Conservation (phyloP, 345 rosid genomes). For the Balakata baccata region DNA sequence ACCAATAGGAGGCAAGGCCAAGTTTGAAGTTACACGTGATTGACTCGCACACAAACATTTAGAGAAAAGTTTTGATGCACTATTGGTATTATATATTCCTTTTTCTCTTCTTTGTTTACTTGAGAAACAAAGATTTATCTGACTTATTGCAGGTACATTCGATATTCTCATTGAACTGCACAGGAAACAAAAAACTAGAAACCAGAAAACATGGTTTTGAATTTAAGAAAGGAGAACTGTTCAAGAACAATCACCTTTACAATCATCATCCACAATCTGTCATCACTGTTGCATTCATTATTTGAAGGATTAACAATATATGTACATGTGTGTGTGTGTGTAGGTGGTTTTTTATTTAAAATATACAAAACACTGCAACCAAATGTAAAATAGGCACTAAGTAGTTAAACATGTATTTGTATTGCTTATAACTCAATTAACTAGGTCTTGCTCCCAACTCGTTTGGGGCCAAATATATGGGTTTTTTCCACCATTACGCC, state of each 20-base stretch:
- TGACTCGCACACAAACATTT: not conserved
- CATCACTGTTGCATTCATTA: not conserved
- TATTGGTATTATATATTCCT: not conserved
- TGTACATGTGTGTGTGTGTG: too few species aligned
- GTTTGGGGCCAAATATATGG: not conserved
- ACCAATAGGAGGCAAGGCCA: not conserved
- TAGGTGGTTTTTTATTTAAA: too few species aligned
- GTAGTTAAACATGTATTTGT: not conserved
- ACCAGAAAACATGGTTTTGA: not conserved
- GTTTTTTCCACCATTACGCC: not conserved
- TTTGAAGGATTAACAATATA: not conserved
- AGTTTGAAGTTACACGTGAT: conserved; percentile 1
- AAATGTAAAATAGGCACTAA: not conserved
- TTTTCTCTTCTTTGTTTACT: not conserved
- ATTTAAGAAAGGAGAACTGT: not conserved
- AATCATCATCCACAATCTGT: not conserved
- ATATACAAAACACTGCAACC: too few species aligned
- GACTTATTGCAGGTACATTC: not conserved
- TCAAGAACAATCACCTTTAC: not conserved
- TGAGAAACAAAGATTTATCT: not conserved
- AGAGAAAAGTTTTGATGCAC: not conserved
- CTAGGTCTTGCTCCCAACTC: not conserved
- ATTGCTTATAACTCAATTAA: not conserved
- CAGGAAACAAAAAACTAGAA: not conserved
- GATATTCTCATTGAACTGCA: not conserved